Percentiles rank a stretch among this genome's conserved stretches.
Evolutionary conservation across 2,329 filamentous ascomycete species (phyloP).

Genomic region (Pseudogymnoascus sp.): DNA sequence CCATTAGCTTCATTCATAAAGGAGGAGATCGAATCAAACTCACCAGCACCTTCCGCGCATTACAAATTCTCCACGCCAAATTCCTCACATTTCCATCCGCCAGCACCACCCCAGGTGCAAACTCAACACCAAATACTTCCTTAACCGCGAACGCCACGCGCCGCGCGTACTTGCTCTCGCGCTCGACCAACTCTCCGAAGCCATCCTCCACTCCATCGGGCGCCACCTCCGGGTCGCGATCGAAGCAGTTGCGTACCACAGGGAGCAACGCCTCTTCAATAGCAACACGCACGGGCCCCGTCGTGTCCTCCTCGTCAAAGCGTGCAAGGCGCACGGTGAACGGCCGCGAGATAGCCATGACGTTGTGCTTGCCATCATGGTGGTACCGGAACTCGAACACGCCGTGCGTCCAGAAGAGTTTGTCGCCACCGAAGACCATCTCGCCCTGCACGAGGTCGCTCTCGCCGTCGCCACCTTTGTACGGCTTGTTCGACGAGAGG

Average conservation of each 20-base stretch:
- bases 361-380: conserved; percentile 84
- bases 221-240: conserved; percentile 84
- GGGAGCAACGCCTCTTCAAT: conserved; percentile 75
- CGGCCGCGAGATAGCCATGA: conserved; percentile 87
- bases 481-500: conserved; percentile 57
- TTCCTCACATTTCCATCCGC: conserved; percentile 88
- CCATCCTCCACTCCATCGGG: conserved; percentile 71
- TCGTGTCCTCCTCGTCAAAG: conserved; percentile 68
- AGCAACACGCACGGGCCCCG: conserved; percentile 57
- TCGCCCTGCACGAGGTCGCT: conserved; percentile 65
- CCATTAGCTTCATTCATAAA: not conserved
- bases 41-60: conserved; percentile 91
- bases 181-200: conserved; percentile 79
- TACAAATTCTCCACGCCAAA: conserved; percentile 88
- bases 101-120: conserved; percentile 84
- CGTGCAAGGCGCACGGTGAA: conserved; percentile 83
- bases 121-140: conserved; percentile 96
- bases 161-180: conserved; percentile 82
- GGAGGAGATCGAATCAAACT: conserved; percentile 32
- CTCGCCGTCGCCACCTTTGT: conserved; percentile 37
- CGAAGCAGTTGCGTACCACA: conserved; percentile 84
- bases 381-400: conserved; percentile 97
- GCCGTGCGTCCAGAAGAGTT: conserved; percentile 94
- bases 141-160: conserved; percentile 89
- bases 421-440: conserved; percentile 83